These are phyloP conservation scores for Ochetophila trinervis DNA, from an alignment of 306 rosid species.

Conservation along the genomic window DNA sequence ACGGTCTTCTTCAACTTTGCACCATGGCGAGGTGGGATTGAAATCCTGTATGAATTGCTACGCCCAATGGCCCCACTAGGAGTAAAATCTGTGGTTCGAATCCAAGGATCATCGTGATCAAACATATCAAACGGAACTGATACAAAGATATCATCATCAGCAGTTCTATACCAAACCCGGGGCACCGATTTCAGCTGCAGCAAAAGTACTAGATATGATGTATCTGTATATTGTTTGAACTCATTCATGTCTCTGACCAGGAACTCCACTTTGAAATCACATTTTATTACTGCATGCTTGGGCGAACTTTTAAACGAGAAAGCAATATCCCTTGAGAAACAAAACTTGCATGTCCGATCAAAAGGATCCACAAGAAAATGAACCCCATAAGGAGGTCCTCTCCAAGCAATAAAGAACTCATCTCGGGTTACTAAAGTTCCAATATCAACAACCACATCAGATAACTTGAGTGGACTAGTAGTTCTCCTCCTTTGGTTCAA, in stretches of 20 bases:
- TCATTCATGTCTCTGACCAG: slow-evolving; percentile 65
- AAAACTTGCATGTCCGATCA: too few species aligned
- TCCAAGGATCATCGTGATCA: slow-evolving; percentile 91
- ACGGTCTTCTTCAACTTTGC: slow-evolving; percentile 55
- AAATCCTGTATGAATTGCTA: too few species aligned
- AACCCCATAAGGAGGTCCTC: slow-evolving; percentile 57
- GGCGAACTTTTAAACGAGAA: too few species aligned
- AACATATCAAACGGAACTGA: slow-evolving; percentile 54
- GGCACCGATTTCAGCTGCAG: too few species aligned
- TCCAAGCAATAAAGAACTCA: slow-evolving; percentile 62
- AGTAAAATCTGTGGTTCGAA: too few species aligned
- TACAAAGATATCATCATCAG: slow-evolving; percentile 68
- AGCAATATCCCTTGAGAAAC: too few species aligned
- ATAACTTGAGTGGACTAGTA: slow-evolving; percentile 50
- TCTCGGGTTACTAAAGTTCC: slow-evolving; percentile 53
- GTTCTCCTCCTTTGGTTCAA: too few species aligned
- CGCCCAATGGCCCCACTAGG: too few species aligned
- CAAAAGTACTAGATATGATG: slow-evolving; percentile 43
- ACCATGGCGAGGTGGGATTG: too few species aligned
- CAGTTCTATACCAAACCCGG: too few species aligned
- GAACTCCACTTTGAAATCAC: too few species aligned
- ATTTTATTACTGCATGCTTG: too few species aligned
- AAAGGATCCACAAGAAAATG: slow-evolving; percentile 78
- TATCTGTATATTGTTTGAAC: slow-evolving; percentile 45
- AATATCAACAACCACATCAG: slow-evolving; percentile 66